phyloP scores from a whole-genome alignment of 2,329 filamentous ascomycete genomes.

The Aureobasidium vineae region DNA sequence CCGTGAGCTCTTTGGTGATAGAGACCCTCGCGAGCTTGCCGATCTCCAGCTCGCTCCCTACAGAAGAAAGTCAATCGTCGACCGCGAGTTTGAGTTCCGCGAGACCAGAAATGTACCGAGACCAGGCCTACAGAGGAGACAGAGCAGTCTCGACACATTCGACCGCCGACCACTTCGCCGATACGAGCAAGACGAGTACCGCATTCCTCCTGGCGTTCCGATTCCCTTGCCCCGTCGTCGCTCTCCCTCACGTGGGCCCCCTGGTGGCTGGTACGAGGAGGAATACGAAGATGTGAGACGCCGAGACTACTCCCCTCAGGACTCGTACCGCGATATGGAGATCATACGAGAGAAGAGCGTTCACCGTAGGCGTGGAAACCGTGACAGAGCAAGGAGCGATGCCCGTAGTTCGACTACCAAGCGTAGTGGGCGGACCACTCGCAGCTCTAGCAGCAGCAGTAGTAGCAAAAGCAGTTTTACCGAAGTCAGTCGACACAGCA shows the following conservation, averaged over 20 bases:
- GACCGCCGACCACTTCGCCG: conserved; percentile 68
- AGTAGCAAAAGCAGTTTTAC: conserved; percentile 45
- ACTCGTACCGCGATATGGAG: conserved; percentile 50
- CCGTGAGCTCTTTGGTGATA: conserved; percentile 49
- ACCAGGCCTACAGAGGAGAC: conserved; percentile 70
- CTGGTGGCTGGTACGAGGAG: conserved; percentile 66
- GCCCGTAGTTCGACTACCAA: conserved; percentile 28
- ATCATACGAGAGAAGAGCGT: conserved; percentile 49
- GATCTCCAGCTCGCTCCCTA: conserved; percentile 57
- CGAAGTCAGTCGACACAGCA: conserved; percentile 31
- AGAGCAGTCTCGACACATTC: conserved; percentile 88
- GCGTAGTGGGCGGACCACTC: conserved; percentile 24
- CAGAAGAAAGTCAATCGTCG: conserved; percentile 58
- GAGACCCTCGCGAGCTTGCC: conserved; percentile 47
- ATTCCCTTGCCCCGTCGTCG: conserved; percentile 62
- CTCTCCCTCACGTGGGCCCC: conserved; percentile 51
- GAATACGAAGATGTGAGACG: conserved; percentile 63
- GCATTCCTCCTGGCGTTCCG: conserved; percentile 64
- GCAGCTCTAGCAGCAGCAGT: conserved; percentile 34
- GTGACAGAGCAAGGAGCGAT: conserved; percentile 31
- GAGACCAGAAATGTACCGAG: conserved; percentile 50
- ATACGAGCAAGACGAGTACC: conserved; percentile 59
- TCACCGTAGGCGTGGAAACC: conserved; percentile 31
- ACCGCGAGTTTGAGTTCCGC: conserved; percentile 51
- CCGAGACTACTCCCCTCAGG: conserved; percentile 42